phyloP scores from a whole-genome alignment of 2,329 filamentous ascomycete genomes.

The Fusarium sp. region DNA sequence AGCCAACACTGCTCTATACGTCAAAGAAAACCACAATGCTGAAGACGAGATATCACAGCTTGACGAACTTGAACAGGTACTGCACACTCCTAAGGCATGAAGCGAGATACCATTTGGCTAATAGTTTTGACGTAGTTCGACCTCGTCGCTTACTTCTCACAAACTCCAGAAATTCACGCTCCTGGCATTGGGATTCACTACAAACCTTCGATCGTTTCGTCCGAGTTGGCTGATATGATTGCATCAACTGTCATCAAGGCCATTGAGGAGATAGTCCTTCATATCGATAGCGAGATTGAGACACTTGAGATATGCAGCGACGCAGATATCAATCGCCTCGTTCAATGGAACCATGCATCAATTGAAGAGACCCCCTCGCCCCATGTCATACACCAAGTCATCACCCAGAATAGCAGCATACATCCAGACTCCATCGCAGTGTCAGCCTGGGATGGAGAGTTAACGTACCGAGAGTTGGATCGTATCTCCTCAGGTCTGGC shows the following conservation, averaged over 20 bases:
- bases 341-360: background rate
- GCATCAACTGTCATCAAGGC: background rate
- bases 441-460: slow-evolving; percentile 4
- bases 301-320: slow-evolving; percentile 3
- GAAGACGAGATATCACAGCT: no score
- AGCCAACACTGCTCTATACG: background rate
- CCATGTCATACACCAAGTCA: background rate
- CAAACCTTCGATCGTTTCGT: background rate
- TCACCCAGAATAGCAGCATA: background rate
- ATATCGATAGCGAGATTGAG: background rate
- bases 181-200: background rate
- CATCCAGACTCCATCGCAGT: background rate
- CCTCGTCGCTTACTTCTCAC: background rate
- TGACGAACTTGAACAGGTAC: background rate
- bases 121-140: background rate
- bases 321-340: background rate
- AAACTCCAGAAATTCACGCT: background rate
- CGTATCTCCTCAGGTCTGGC: slow-evolving; percentile 6
- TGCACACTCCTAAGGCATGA: no score
- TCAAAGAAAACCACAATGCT: background rate
- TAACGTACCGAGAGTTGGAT: slow-evolving; percentile 1
- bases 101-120: no score
- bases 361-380: background rate
- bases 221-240: background rate
- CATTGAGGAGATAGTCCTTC: background rate